These are phyloP conservation scores for Solanum okadae DNA, from an alignment of 257 asterid genomes.

Conservation along the genomic window DNA sequence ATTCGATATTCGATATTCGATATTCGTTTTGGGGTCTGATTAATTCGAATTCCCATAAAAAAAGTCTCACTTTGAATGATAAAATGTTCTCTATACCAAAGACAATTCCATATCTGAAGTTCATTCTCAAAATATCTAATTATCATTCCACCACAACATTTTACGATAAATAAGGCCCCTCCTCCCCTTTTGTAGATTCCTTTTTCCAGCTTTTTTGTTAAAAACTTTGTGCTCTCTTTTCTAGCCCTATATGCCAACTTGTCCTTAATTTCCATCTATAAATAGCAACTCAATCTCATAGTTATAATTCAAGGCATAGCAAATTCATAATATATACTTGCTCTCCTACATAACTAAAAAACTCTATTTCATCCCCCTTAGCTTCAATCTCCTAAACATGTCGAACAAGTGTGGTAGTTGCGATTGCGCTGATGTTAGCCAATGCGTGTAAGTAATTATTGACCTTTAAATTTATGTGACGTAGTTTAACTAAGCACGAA, in stretches of 20 bases:
- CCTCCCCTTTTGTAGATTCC: conserved; percentile 27
- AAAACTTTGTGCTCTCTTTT: conserved; percentile 11
- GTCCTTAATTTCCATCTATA: conserved; percentile 22
- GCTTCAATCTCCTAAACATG: conserved; percentile 14
- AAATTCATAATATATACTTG: background rate
- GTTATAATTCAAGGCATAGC: conserved; percentile 7
- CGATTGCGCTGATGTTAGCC: conserved; percentile 37
- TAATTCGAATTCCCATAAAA: background rate
- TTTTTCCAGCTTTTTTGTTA: background rate
- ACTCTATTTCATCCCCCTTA: background rate
- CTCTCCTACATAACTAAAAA: background rate
- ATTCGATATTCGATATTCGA: background rate
- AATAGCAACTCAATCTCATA: conserved; percentile 20
- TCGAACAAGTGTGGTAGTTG: conserved; percentile 54
- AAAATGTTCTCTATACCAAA: background rate
- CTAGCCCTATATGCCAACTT: background rate
- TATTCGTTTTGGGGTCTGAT: background rate
- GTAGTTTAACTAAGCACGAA: background rate
- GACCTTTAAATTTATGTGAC: background rate
- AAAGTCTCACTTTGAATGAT: too few relatives aligned
- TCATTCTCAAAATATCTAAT: background rate
- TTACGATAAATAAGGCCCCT: background rate
- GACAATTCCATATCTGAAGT: background rate
- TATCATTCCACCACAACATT: background rate
- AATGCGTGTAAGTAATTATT: conserved; percentile 35